Percentiles rank a stretch among this genome's conserved stretches.
Evolutionary conservation across 2,329 filamentous ascomycete genomes (phyloP).

Genomic region (Xenosphaeropsis pyriputrescens): DNA sequence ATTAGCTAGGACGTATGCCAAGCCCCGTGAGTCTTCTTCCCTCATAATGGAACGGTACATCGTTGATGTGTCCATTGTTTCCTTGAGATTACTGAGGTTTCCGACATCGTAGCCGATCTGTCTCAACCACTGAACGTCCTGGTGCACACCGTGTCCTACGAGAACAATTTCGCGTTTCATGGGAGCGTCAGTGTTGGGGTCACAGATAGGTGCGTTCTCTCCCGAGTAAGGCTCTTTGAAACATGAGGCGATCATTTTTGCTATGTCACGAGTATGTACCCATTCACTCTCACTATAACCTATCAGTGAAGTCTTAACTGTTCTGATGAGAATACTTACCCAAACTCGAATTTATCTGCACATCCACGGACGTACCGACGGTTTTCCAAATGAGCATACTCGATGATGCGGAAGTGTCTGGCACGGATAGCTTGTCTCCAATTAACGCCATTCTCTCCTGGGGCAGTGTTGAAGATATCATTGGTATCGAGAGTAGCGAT

Average conservation of each 20-base stretch:
- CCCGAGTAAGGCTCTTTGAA: slow-evolving; percentile 40
- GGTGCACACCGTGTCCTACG: slow-evolving; percentile 58
- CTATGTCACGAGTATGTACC: slow-evolving; percentile 28
- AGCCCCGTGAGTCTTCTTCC: slow-evolving; percentile 33
- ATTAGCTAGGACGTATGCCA: slow-evolving; percentile 46
- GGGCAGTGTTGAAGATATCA: slow-evolving; percentile 33
- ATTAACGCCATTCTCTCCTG: slow-evolving; percentile 43
- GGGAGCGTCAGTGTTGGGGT: not conserved
- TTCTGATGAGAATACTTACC: slow-evolving; percentile 26
- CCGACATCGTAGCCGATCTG: slow-evolving; percentile 47
- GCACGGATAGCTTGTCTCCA: slow-evolving; percentile 57
- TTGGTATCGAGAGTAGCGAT: slow-evolving; percentile 65
- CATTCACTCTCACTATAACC: slow-evolving; percentile 33
- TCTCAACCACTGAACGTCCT: slow-evolving; percentile 56
- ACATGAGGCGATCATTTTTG: slow-evolving; percentile 30
- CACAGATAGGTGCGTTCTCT: not conserved
- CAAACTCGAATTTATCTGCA: slow-evolving; percentile 63
- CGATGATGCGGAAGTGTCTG: slow-evolving; percentile 63
- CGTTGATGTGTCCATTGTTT: slow-evolving; percentile 57
- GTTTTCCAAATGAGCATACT: slow-evolving; percentile 55
- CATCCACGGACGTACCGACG: slow-evolving; percentile 54
- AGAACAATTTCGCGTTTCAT: slow-evolving; percentile 47
- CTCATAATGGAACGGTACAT: slow-evolving; percentile 52
- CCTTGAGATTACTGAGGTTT: slow-evolving; percentile 37
- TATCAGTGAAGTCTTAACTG: not conserved